Base-by-base conservation (phyloP, 2,329 filamentous ascomycete genomes). In the Talaromyces sp. region DNA sequence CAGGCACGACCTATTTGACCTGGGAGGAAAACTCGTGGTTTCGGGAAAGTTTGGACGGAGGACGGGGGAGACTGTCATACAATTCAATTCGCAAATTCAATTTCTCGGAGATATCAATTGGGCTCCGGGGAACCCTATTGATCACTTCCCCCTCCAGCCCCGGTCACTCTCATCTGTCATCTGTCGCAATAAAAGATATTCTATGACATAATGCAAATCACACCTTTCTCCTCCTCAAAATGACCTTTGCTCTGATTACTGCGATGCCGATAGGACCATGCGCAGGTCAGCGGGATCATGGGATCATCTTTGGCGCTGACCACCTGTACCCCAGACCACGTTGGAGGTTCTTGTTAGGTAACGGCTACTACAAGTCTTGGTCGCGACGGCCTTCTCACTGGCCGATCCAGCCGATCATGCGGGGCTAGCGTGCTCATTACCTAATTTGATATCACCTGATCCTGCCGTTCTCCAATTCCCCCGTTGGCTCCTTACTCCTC, bases 391-490 rank as follows among this genome's bases (percentile, higher is more conserved):
- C 7, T 16, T 40, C 2, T 54, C 7, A 63, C 56, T 63, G 37
- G 56, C 45, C 37, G 17, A 41, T 39, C n/a, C n/a, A 44, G 54
- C 36, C 51, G 59, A 60, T 59, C 57, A 58, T 64, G 61, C 58
- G 61, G 61, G 60, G 57, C 19, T 39, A 7, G 37, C 32, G 45
- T 49, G 41, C 36, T 42, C 46, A 58, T 64, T 64, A 64, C 60
- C 55, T 61, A 64, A 64, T 51, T 14, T 16, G 27, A 7, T 52
- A 59, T 64, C 61, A 64, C 57, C 57, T 64, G 61, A 64, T 43
- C 44, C 16, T 13, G 22, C 10, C 39, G 37, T 47, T 46, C 43
- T 52, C 36, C 47, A 47, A 40, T 29, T 51, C 29, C 36, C 47
- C 44, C 32, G 22, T 51, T 33, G 22, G 16, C 22, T 16, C 39